Evolutionary conservation across 2,329 filamentous ascomycete species (phyloP), one percentile per base, ranked within the genome.

Genomic region (Colletotrichum truncatum): DNA sequence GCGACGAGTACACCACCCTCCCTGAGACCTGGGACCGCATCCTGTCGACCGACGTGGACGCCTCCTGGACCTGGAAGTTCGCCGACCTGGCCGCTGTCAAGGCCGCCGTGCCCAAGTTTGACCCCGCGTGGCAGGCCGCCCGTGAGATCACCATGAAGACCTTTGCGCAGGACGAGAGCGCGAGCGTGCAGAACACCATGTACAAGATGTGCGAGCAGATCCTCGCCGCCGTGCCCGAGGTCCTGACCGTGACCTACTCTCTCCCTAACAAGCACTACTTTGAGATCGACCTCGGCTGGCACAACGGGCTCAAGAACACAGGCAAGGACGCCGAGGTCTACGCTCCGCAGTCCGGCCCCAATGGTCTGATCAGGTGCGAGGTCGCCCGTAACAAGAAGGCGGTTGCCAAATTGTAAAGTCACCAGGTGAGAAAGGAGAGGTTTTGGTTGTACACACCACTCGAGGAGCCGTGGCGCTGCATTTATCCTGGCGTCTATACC

Each of bases 211-310:
- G 88, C 72, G 91, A 95, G 78, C 84, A 91, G 77, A 97, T 99
- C 70, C 84, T 99, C 56, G 91, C 87, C 8, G 88, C 85, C 21
- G 92, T 90, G 23, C 91, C 93, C 12, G 84, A 90, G 68, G 87
- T 94, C 21, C 87, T 91, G 45, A 84, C 85, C 21, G 93, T 96
- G 41, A 87, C 91, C 72, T 98, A 98, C 77, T 85, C 91, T 8
- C 85, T 99, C 73, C 96, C 96, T 10, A 99, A 99, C 85, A 98
- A 98, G 84, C 96, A 99, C 81, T 98, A 98, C 82, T 98, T 98
- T 75, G 95, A 98, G 80, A 91, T 98, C 78, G 95, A 98, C 76
- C 82, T 99, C 75, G 95, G 92, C 81, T 99, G 96, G 96, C 93
- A 97, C 86, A 97, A 98, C 79, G 94, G 91, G 28, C 78, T 94